Conservation (phyloP, 192 early-diverging fungal genomes). For the Coemansia sp. region DNA sequence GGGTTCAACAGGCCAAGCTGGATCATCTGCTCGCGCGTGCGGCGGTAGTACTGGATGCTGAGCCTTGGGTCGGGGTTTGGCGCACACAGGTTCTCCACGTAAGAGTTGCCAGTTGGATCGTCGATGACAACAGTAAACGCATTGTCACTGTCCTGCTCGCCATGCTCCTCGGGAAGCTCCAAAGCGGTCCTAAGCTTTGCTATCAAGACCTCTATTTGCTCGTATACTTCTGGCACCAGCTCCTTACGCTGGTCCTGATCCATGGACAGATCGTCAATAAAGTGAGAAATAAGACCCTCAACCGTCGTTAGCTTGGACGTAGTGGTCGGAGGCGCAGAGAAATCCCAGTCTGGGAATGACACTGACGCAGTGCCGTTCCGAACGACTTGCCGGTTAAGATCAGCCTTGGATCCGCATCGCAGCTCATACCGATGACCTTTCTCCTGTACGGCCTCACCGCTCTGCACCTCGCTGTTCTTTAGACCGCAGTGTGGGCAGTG, state of each 20-base stretch:
- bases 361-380: constrained; percentile 81
- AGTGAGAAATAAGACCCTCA: constrained; percentile 78
- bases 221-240: constrained; percentile 64
- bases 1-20: constrained; percentile 68
- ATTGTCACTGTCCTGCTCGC: constrained; percentile 30
- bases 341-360: constrained; percentile 79
- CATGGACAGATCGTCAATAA: constrained; percentile 76
- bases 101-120: constrained; percentile 91
- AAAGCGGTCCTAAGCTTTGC: constrained; percentile 62
- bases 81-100: constrained; percentile 82
- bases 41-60: constrained; percentile 61
- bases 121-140: constrained; percentile 80
- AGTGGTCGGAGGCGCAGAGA: constrained; percentile 83
- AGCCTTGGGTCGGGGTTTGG: constrained; percentile 79
- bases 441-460: constrained; percentile 78
- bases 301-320: constrained; percentile 84
- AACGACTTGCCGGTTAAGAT: constrained; percentile 89
- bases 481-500: constrained; percentile 88
- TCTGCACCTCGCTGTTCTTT: constrained; percentile 88
- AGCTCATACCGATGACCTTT: constrained; percentile 73
- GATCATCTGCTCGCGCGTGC: constrained; percentile 79
- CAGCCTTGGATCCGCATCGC: constrained; percentile 65
- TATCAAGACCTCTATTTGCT: constrained; percentile 72
- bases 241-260: constrained; percentile 82
- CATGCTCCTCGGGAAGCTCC: constrained; percentile 50